Evolutionary conservation across 2,329 filamentous ascomycete genomes (phyloP), one percentile per base, ranked within the genome.

Genomic region (Sclerotinia borealis): DNA sequence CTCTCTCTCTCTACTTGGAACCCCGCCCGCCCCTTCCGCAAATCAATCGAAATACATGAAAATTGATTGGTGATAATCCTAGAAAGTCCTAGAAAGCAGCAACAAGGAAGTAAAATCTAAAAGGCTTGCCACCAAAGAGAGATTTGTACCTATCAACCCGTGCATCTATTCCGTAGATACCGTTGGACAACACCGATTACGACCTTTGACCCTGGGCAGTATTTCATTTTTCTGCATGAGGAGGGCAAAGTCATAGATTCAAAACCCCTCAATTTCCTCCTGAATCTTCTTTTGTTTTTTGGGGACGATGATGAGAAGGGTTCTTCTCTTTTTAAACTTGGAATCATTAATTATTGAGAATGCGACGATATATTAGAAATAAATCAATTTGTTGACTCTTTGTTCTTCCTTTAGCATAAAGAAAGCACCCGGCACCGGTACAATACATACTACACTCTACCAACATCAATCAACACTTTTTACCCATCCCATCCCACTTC

Each of bases 401-500:
- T n/a, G 6, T 55, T 4, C 17, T n/a, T n/a, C n/a, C n/a, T n/a
- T n/a, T n/a, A n/a, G n/a, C n/a, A n/a, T n/a, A n/a, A n/a, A n/a
- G n/a, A n/a, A n/a, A n/a, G n/a, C n/a, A n/a, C n/a, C n/a, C n/a
- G n/a, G n/a, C n/a, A n/a, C n/a, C n/a, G n/a, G n/a, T n/a, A 27
- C 47, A 27, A 13, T 50, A 27, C 47, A 50, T 27, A 50, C 9
- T 27, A 15, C 15, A 29, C 45, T 31, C 31, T 39, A 19, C 47
- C n/a, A n/a, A n/a, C 59, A 54, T 61, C 48, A 34, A 25, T 54
- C 34, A 31, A 41, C 47, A 19, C 25, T 11, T 60, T 52, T 51
- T 13, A n/a, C n/a, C n/a, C n/a, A n/a, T n/a, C n/a, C 52, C 36
- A 45, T 61, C 41, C 60, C 61, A 59, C 45, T 36, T 37, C 27